These are phyloP conservation scores for Skeletonema potamos DNA, from an alignment of 108 stramenopile genomes.

Conservation along the genomic window DNA sequence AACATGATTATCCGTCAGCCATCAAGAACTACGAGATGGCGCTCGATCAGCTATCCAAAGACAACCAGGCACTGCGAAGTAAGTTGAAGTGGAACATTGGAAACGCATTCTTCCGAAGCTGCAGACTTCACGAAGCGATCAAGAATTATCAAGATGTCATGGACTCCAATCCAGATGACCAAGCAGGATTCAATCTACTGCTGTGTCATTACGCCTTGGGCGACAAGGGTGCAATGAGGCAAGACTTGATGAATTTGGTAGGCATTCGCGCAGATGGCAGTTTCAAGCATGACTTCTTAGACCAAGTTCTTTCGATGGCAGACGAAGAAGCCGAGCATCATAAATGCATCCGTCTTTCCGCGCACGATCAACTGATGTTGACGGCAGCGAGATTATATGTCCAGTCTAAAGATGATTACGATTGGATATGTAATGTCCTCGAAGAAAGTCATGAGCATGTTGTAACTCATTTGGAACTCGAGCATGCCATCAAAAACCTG, in stretches of 20 bases:
- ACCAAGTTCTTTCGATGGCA: neutral
- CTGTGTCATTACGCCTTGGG: constrained; percentile 86
- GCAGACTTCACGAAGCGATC: constrained; percentile 82
- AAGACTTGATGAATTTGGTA: constrained; percentile 59
- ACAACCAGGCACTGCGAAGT: constrained; percentile 63
- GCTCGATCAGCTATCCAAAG: constrained; percentile 76
- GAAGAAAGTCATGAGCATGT: constrained; percentile 58
- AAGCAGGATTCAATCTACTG: constrained; percentile 85
- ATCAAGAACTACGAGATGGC: constrained; percentile 91
- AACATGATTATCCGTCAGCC: constrained; percentile 75
- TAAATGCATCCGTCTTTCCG: neutral
- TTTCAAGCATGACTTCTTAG: neutral
- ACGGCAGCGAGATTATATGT: constrained; percentile 68
- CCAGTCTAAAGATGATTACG: constrained; percentile 65
- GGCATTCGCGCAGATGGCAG: constrained; percentile 27
- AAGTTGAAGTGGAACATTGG: constrained; percentile 88
- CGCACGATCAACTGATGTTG: constrained; percentile 15
- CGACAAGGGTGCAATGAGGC: constrained; percentile 68
- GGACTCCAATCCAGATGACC: constrained; percentile 57
- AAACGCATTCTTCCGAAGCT: constrained; percentile 76
- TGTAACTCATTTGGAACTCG: constrained; percentile 69
- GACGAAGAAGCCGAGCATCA: neutral
- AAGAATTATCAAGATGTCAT: constrained; percentile 79
- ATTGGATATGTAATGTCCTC: constrained; percentile 76
- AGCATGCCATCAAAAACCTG: constrained; percentile 52